These are phyloP conservation scores for Rhizopus sp. DNA, from an alignment of 371 early-diverging fungal genomes.

Conservation along the genomic window DNA sequence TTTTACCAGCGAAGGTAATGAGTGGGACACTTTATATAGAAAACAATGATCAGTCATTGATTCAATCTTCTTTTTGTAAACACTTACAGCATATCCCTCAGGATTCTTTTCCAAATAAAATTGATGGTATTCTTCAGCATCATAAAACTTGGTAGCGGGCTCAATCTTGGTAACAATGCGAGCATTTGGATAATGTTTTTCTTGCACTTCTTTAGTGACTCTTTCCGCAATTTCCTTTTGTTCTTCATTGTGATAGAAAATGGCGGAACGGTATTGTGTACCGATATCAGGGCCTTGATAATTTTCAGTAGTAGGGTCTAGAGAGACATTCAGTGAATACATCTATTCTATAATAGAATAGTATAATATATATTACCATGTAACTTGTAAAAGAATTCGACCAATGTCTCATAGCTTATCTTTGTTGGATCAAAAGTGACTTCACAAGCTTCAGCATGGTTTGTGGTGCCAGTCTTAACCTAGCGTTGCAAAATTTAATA, in stretches of 20 bases:
- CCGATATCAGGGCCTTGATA: conserved; percentile 36
- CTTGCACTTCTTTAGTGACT: conserved; percentile 63
- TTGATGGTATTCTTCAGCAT: conserved; percentile 92
- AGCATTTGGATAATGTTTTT: conserved; percentile 55
- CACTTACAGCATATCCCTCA: conserved; percentile 34
- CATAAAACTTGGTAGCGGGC: conserved; percentile 68
- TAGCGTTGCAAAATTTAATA: conserved; percentile 9
- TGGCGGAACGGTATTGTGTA: conserved; percentile 73
- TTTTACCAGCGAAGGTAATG: conserved; percentile 53
- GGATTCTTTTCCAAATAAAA: conserved; percentile 73
- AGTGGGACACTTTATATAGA: conserved; percentile 42
- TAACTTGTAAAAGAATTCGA: conserved; percentile 82
- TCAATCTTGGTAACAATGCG: conserved; percentile 71
- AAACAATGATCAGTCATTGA: conserved; percentile 10
- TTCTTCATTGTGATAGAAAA: conserved; percentile 76
- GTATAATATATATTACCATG: conserved; percentile 58
- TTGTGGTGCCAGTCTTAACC: conserved; percentile 69
- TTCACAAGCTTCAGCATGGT: conserved; percentile 84
- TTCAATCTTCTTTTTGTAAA: background rate
- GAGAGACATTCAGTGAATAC: background rate
- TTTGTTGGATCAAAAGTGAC: conserved; percentile 72
- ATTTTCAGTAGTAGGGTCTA: conserved; percentile 59
- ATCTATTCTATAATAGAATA: background rate
- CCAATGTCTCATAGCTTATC: conserved; percentile 64
- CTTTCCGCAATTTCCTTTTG: conserved; percentile 76